A percentile compares a stretch with the other conserved stretches of the same genome.
Evolutionary conservation across 148 eudicot genomes (phyloP).

Genomic region (Suaeda aralocaspica): DNA sequence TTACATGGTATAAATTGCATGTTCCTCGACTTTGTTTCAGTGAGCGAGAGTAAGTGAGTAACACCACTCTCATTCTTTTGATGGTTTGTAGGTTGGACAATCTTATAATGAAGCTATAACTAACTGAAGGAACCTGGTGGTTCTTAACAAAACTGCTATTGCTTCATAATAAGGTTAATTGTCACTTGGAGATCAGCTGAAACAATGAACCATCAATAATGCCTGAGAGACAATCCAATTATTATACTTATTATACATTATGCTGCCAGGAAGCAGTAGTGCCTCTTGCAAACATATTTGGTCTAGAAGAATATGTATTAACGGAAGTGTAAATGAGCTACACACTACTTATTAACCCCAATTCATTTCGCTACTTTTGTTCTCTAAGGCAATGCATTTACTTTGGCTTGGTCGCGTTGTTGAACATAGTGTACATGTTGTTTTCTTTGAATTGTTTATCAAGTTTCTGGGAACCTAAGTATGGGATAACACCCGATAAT

Average conservation of each 20-base stretch:
- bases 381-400: neutral
- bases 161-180: constrained; percentile 82
- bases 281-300: neutral
- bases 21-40: neutral
- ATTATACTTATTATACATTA: neutral
- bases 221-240: neutral
- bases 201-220: constrained; percentile 1
- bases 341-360: neutral
- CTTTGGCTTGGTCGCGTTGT: neutral
- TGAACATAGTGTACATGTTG: neutral
- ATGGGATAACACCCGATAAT: neutral
- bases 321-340: neutral
- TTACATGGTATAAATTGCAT: neutral
- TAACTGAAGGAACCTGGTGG: constrained; percentile 93
- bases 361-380: neutral
- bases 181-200: constrained; percentile 6
- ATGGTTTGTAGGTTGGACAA: constrained; percentile 70
- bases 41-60: constrained; percentile 6
- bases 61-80: constrained; percentile 9
- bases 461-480: neutral
- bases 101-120: constrained; percentile 83
- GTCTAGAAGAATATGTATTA: neutral
- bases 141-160: constrained; percentile 80
- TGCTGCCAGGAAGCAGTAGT: neutral
- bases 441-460: no score